phyloP scores from a whole-genome alignment of 208 protist species.

The Acanthamoeba lenticulata region DNA sequence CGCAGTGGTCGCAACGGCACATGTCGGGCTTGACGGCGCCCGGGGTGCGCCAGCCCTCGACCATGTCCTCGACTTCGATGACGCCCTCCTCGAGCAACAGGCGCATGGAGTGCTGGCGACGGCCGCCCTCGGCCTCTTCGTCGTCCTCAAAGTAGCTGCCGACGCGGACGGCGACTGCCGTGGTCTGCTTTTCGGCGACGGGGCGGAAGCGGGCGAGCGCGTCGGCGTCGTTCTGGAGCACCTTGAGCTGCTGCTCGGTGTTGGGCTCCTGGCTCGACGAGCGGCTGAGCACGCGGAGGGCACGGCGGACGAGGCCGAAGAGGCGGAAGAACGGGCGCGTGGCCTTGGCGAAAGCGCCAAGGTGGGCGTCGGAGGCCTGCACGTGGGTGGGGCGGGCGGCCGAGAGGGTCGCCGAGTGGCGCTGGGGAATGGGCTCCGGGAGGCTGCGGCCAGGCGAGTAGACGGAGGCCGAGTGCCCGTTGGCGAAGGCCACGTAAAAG shows the following conservation, averaged over 20 bases:
- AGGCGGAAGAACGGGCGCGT: not conserved
- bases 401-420: not conserved
- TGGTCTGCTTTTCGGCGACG: not conserved
- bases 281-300: not conserved
- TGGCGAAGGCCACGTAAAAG: not conserved
- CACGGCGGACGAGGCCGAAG: not conserved
- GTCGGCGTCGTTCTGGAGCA: not conserved
- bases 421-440: not conserved
- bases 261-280: not conserved
- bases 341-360: not conserved
- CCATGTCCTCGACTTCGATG: constrained; percentile 20
- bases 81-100: constrained; percentile 1
- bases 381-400: not conserved
- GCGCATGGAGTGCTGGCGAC: not conserved
- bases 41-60: not conserved
- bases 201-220: not conserved
- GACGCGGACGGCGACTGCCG: not conserved
- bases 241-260: not conserved
- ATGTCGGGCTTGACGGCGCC: not conserved
- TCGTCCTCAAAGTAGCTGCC: not conserved
- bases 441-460: not conserved
- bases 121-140: constrained; percentile 22
- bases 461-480: not conserved
- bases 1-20: constrained; percentile 33
- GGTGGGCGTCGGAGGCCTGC: not conserved